These are phyloP conservation scores for Ensete ventricosum DNA, from an alignment of 176 grass and related monocot species.

Conservation along the genomic window DNA sequence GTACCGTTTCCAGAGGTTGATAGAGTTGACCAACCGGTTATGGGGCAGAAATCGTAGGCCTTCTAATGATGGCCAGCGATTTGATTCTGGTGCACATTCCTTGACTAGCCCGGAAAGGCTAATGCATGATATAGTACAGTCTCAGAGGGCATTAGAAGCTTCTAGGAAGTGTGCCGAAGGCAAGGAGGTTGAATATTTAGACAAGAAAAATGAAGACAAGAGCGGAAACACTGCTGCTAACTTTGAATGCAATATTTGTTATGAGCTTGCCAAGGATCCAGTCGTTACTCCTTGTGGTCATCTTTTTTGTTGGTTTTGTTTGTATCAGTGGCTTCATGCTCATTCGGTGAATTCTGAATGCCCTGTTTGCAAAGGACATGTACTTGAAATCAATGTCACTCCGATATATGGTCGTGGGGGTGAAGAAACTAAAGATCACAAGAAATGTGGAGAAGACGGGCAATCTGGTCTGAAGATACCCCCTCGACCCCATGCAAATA, in stretches of 20 bases:
- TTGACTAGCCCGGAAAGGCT: conserved; percentile 13
- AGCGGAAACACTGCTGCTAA: conserved; percentile 31
- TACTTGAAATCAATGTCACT: conserved; percentile 45
- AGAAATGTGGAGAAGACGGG: conserved; percentile 5
- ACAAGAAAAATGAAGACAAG: conserved; percentile 30
- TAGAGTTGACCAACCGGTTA: conserved; percentile 1
- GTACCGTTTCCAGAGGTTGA: conserved; percentile 7
- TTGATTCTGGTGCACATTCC: not conserved
- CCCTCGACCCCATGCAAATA: conserved; percentile 44
- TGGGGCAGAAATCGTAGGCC: not conserved
- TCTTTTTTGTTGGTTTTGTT: conserved; percentile 87
- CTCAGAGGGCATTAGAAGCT: conserved; percentile 36
- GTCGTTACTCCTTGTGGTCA: conserved; percentile 84
- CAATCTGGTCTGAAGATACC: conserved; percentile 33
- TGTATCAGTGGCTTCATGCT: conserved; percentile 58
- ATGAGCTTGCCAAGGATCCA: conserved; percentile 53
- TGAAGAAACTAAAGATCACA: conserved; percentile 1
- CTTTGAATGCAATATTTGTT: conserved; percentile 88
- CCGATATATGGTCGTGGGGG: conserved; percentile 79
- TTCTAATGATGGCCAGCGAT: not conserved
- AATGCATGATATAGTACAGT: conserved; percentile 34
- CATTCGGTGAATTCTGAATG: conserved; percentile 47
- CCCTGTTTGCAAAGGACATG: conserved; percentile 76
- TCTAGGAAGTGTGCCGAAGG: conserved; percentile 37
- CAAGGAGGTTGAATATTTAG: conserved; percentile 22